phyloP scores from a whole-genome alignment of 2,329 filamentous ascomycete species.

The Colletotrichum godetiae region DNA sequence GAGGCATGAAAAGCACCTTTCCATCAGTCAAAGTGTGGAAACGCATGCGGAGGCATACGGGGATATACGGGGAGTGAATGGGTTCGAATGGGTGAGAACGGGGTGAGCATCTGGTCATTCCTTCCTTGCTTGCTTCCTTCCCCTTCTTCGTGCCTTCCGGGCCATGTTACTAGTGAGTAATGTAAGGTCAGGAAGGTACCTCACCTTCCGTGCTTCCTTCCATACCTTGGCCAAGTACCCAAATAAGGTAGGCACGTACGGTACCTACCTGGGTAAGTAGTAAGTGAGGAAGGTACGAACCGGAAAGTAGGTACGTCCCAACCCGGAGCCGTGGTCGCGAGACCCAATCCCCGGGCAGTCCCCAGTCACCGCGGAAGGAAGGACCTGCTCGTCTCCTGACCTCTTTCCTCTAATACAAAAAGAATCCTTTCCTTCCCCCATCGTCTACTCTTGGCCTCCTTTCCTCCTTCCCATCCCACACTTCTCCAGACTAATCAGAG shows the following conservation, averaged over 20 bases:
- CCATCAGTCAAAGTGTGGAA: conserved; percentile 22
- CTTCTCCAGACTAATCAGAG: conserved; percentile 23
- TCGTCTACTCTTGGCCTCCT: not conserved
- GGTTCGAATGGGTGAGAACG: conserved; percentile 11
- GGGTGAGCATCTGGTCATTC: not conserved
- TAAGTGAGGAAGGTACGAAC: not conserved
- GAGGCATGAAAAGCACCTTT: conserved; percentile 31
- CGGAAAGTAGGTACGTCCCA: not conserved
- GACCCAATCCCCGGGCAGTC: not conserved
- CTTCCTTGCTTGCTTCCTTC: not conserved
- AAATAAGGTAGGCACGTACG: no score
- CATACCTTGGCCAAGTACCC: no score
- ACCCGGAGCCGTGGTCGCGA: not conserved
- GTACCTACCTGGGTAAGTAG: not conserved
- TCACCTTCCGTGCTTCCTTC: no score
- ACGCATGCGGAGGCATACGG: conserved; percentile 31
- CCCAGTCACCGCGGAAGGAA: not conserved
- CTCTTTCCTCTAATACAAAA: not conserved
- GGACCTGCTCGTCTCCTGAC: not conserved
- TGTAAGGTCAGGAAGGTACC: no score
- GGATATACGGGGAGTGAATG: conserved; percentile 23
- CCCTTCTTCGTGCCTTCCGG: not conserved
- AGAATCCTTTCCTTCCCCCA: conserved; percentile 9
- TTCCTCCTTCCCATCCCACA: not conserved
- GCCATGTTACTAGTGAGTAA: no score